Percentiles rank a stretch among this genome's conserved stretches.
phyloP scores from a whole-genome alignment of 352 stramenopile species.

The Paralagenidium karlingii region DNA sequence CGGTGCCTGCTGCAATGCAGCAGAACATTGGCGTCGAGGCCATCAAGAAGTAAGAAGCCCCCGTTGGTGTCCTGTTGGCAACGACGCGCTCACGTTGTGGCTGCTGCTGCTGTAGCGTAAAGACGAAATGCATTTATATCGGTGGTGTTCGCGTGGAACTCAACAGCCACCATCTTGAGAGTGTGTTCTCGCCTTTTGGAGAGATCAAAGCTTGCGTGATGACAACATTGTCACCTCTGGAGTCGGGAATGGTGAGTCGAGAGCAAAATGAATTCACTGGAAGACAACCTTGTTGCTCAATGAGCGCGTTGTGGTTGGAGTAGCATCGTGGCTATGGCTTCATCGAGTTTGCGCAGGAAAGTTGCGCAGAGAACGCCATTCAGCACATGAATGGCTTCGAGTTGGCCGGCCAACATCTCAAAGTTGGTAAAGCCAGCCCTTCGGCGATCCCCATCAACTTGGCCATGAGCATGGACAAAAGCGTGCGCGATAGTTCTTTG shows the following conservation, averaged over 20 bases:
- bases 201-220: constrained; percentile 54
- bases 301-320: neutral
- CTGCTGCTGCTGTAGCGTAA: constrained; percentile 16
- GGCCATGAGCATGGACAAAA: constrained; percentile 46
- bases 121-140: constrained; percentile 67
- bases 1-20: too few relatives aligned
- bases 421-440: constrained; percentile 65
- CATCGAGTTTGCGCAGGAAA: constrained; percentile 54
- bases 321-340: constrained; percentile 69
- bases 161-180: constrained; percentile 67
- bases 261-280: neutral
- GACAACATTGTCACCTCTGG: constrained; percentile 33
- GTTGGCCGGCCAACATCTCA: constrained; percentile 52
- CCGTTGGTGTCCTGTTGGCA: neutral
- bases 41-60: constrained; percentile 48
- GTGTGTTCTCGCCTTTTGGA: constrained; percentile 71
- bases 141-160: constrained; percentile 56
- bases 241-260: constrained; percentile 25
- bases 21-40: constrained; percentile 53
- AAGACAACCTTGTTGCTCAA: too few relatives aligned
- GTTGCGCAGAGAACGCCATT: constrained; percentile 43
- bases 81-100: neutral
- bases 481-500: constrained; percentile 15
- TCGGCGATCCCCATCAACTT: constrained; percentile 55
- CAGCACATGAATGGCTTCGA: constrained; percentile 80